Percentiles rank a stretch among this genome's conserved stretches.
Evolutionary conservation across 306 rosid species (phyloP).

Genomic region (Ziziphus jujuba): DNA sequence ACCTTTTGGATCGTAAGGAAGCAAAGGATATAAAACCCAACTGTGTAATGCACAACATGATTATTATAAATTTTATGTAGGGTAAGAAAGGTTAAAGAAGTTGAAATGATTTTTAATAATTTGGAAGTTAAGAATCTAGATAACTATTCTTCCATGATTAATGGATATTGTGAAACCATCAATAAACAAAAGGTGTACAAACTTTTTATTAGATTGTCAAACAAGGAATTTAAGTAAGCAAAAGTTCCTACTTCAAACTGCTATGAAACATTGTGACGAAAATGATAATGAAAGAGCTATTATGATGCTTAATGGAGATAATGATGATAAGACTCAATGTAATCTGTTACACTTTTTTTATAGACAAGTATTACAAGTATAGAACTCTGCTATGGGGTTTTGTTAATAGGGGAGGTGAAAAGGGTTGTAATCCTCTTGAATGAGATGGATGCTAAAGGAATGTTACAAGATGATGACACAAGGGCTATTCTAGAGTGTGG

Average conservation of each 20-base stretch:
- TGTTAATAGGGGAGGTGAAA: slow-evolving; percentile 38
- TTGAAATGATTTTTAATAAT: slow-evolving; percentile 45
- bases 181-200: slow-evolving; percentile 39
- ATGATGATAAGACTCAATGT: slow-evolving; percentile 58
- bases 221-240: slow-evolving; percentile 39
- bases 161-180: slow-evolving; percentile 66
- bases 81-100: slow-evolving; percentile 61
- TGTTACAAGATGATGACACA: slow-evolving; percentile 28
- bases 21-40: slow-evolving; percentile 50
- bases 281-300: slow-evolving; percentile 38
- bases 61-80: slow-evolving; percentile 73
- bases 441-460: slow-evolving; percentile 57
- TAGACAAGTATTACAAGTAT: slow-evolving; percentile 62
- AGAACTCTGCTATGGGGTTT: slow-evolving; percentile 56
- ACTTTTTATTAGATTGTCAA: slow-evolving; percentile 44
- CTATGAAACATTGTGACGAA: slow-evolving; percentile 53
- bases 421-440: slow-evolving; percentile 45
- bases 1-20: slow-evolving; percentile 53
- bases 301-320: slow-evolving; percentile 34
- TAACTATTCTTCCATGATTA: slow-evolving; percentile 61
- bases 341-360: slow-evolving; percentile 63
- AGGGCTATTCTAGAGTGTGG: slow-evolving; percentile 41
- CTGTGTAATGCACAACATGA: slow-evolving; percentile 49
- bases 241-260: slow-evolving; percentile 44
- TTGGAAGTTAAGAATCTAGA: slow-evolving; percentile 55